Percentiles rank a stretch among this genome's conserved stretches.
Conservation (phyloP, 108 stramenopile species). For the Chaetoceros tenuissimus region DNA sequence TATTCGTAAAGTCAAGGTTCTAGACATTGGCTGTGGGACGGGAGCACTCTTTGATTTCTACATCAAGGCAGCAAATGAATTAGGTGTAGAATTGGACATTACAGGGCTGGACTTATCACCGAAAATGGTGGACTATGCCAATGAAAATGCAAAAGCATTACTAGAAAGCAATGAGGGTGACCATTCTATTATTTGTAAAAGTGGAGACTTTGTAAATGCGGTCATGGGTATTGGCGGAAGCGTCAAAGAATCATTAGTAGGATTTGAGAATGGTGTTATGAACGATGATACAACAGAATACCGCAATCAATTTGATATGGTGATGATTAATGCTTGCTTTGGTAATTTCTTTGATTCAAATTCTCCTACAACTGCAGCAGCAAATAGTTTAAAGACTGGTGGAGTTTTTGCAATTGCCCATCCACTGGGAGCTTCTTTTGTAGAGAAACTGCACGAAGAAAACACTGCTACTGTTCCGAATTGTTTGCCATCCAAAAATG, state of each 20-base stretch:
- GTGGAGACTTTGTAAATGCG: constrained; percentile 7
- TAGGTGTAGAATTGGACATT: constrained; percentile 8
- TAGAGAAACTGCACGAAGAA: constrained; percentile 13
- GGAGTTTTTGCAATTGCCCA: constrained; percentile 15
- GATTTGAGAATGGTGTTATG: neutral
- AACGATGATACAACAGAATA: neutral
- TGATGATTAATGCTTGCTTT: constrained; percentile 26
- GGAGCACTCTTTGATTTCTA: constrained; percentile 19
- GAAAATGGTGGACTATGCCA: constrained; percentile 10
- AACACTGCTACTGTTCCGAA: constrained; percentile 19
- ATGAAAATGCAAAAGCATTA: constrained; percentile 7
- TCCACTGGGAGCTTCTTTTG: constrained; percentile 20
- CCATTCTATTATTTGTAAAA: constrained; percentile 10
- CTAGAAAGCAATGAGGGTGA: neutral
- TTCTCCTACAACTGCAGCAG: neutral
- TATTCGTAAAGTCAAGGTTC: constrained; percentile 3
- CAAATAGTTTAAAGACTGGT: neutral
- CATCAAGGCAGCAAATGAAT: constrained; percentile 14
- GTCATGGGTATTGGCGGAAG: neutral
- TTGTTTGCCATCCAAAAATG: constrained; percentile 6
- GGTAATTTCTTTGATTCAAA: constrained; percentile 20
- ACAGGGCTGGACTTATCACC: constrained; percentile 20
- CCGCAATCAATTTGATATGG: constrained; percentile 8
- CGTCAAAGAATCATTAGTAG: too few relatives aligned
- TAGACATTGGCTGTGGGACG: constrained; percentile 32